These are phyloP conservation scores for Cyclaneusma minus DNA, from an alignment of 2,329 filamentous ascomycete genomes.

Conservation along the genomic window DNA sequence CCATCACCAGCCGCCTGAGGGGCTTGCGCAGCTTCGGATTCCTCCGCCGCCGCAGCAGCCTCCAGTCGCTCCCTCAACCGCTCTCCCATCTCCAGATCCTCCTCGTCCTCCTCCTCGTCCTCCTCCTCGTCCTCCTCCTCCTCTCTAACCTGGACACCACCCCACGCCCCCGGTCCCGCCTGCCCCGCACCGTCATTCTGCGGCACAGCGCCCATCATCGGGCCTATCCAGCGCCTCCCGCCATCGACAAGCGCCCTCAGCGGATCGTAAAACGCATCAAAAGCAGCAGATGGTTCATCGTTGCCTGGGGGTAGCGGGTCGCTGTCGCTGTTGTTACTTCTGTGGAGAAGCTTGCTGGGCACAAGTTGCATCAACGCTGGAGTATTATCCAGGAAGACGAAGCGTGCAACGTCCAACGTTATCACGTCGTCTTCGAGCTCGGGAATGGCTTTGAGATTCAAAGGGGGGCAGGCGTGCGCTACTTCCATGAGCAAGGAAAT, in stretches of 20 bases:
- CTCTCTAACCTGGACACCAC: not conserved
- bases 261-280: not conserved
- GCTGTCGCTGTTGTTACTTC: constrained; percentile 17
- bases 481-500: constrained; percentile 47
- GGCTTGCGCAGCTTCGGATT: too few species aligned
- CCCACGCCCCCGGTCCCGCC: not conserved
- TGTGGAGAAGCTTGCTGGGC: constrained; percentile 14
- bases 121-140: not conserved
- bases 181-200: not conserved
- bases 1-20: too few species aligned
- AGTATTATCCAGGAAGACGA: constrained; percentile 18
- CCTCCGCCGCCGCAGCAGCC: not conserved
- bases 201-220: not conserved
- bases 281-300: constrained; percentile 14
- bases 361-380: constrained; percentile 16
- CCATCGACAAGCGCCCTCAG: not conserved
- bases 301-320: constrained; percentile 18
- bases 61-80: not conserved
- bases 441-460: constrained; percentile 5
- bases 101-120: not conserved
- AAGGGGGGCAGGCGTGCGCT: constrained; percentile 26
- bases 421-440: constrained; percentile 6
- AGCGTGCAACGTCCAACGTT: constrained; percentile 16
- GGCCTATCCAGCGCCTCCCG: not conserved
- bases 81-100: not conserved